phyloP scores from a whole-genome alignment of 139 green algal species.

The Auxenochlorella protothecoides region DNA sequence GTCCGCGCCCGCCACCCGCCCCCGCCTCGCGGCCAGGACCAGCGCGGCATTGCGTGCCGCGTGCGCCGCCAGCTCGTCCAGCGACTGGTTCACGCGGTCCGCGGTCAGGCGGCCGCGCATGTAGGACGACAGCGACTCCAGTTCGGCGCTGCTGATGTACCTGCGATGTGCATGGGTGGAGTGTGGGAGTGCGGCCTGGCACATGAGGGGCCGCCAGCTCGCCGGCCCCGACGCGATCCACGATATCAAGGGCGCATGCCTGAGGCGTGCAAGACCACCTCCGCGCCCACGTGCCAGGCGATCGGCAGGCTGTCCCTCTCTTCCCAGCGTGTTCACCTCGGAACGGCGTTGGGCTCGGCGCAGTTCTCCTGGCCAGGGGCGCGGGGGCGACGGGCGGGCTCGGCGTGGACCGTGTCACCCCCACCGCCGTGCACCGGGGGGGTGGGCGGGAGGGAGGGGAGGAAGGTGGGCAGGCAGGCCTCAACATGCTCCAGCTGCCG shows the following conservation, averaged over 20 bases:
- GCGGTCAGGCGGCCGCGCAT: constrained; percentile 51
- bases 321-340: too few relatives aligned
- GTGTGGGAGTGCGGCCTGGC: neutral
- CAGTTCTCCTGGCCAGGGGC: too few relatives aligned
- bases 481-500: constrained; percentile 36
- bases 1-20: constrained; percentile 35
- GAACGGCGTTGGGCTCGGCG: too few relatives aligned
- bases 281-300: too few relatives aligned
- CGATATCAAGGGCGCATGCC: too few relatives aligned
- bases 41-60: constrained; percentile 37
- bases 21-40: constrained; percentile 25
- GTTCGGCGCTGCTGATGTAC: constrained; percentile 51
- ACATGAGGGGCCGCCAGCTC: neutral
- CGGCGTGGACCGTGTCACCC: neutral
- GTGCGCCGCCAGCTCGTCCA: constrained; percentile 49
- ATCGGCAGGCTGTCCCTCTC: too few relatives aligned
- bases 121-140: constrained; percentile 45
- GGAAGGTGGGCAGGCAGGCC: constrained; percentile 32
- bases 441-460: constrained; percentile 23
- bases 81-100: constrained; percentile 61
- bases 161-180: constrained; percentile 11
- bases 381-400: neutral
- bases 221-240: too few relatives aligned
- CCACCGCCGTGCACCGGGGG: neutral
- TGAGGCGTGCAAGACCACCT: too few relatives aligned